A percentile compares a stretch with the other conserved stretches of the same genome.
Evolutionary conservation across 495 filamentous ascomycete genomes (phyloP).

Genomic region (Entonaema liquescens): DNA sequence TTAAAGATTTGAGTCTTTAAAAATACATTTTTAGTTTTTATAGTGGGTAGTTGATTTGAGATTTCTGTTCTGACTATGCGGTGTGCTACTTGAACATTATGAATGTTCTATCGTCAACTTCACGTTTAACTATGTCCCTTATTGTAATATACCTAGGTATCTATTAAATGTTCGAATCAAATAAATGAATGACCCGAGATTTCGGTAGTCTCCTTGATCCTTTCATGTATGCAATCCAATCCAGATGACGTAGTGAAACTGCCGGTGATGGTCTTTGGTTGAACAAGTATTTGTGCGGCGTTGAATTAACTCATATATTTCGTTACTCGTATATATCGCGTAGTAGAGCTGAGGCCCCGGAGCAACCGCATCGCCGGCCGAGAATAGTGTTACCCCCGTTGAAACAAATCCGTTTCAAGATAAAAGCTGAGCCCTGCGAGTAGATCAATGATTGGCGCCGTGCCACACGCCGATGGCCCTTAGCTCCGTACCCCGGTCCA

Average conservation of each 20-base stretch:
- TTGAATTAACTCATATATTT: neutral
- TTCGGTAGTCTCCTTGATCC: neutral
- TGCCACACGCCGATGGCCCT: conserved; percentile 12
- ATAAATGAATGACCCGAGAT: neutral
- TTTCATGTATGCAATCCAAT: neutral
- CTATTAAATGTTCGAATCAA: neutral
- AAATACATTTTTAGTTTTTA: neutral
- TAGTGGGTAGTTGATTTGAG: neutral
- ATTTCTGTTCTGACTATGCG: neutral
- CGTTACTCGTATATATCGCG: neutral
- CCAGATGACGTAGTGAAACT: neutral
- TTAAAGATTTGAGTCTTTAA: neutral
- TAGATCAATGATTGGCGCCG: conserved; percentile 29
- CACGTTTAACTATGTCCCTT: neutral
- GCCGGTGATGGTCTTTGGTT: neutral
- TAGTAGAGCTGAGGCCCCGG: neutral
- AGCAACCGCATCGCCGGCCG: conserved; percentile 13
- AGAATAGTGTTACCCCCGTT: conserved; percentile 12
- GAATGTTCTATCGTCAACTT: neutral
- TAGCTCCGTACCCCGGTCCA: conserved; percentile 24
- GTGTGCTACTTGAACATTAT: neutral
- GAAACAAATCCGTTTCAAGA: conserved; percentile 37
- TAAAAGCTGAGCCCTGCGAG: conserved; percentile 14
- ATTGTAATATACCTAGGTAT: neutral
- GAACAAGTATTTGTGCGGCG: neutral